Base-by-base conservation (phyloP, 2,329 filamentous ascomycete species). In the Microcyclosporella mali region DNA sequence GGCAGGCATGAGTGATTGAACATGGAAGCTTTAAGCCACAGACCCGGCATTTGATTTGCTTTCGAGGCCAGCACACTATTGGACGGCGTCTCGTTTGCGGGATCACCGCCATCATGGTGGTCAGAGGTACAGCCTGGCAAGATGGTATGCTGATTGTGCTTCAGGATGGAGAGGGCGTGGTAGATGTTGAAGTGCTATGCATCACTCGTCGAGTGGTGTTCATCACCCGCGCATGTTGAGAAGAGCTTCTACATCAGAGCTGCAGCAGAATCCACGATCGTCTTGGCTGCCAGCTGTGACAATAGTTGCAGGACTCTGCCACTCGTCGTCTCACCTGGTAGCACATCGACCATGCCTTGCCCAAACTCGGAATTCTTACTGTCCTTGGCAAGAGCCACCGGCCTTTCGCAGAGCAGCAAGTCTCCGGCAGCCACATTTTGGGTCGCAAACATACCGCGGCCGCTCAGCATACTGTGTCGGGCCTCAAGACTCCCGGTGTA, bases 1-100 rank as follows among this genome's bases (percentile, higher is more conserved):
- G 57, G 55, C 3, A 67, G 9, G 53, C 76, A 79, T 6, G 65
- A 67, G 48, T 79, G 75, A 45, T 80, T 79, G 47, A 77, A 68
- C 44, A 65, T 63, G 0, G 75, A 73, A 2, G 72, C 71, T 1
- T 64, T 43, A 2, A 61, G 45, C 74, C 75, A 79, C n/a, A 78
- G 41, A 1, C 74, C 74, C 27, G 49, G 41, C 11, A 9, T 37
- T 12, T 43, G 43, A 25, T 45, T 36, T 15, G 38, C 10, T 31
- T n/a, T 18, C 9, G 31, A 28, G 9, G 21, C 21, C 18, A 37
- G 33, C 21, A 29, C 37, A 11, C 2, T 35, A 15, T 3, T 19
- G 10, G 16, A 37, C 10, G 28, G n/a, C 14, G 32, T 18, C 9
- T 12, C 4, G 28, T 46, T 43, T 8, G 28, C 28, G 4, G 41